phyloP scores from a whole-genome alignment of 169 alveolate genomes.

The Plasmodium gallinaceum region DNA sequence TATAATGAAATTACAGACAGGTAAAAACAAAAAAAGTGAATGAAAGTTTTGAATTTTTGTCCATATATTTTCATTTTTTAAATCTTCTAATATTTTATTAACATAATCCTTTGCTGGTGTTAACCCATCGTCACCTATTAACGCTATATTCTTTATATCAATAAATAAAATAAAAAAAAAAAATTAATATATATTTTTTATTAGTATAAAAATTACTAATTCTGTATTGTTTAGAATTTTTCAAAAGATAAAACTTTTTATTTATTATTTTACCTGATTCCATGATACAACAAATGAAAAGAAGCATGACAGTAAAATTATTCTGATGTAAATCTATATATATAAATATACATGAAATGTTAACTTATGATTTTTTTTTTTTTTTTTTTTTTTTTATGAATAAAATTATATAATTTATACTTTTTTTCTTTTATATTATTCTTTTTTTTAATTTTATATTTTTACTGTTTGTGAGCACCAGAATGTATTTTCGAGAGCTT shows the following conservation, averaged over 20 bases:
- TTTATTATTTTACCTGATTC: slow-evolving; percentile 26
- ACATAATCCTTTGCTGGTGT: slow-evolving; percentile 57
- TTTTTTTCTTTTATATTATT: not conserved
- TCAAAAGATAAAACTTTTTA: not conserved
- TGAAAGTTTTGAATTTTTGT: slow-evolving; percentile 34
- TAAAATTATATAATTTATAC: not conserved
- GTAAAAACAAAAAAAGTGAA: slow-evolving; percentile 52
- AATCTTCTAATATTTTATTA: slow-evolving; percentile 9
- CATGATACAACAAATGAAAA: slow-evolving; percentile 58
- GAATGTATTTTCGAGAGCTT: slow-evolving; percentile 25
- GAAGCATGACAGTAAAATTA: slow-evolving; percentile 23
- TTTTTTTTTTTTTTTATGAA: slow-evolving; percentile 3
- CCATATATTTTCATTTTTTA: slow-evolving; percentile 17
- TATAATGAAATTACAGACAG: slow-evolving; percentile 23
- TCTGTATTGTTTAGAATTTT: too few species aligned
- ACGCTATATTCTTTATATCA: slow-evolving; percentile 17
- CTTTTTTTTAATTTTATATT: not conserved
- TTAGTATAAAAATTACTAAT: too few species aligned
- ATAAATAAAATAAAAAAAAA: not conserved
- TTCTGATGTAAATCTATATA: slow-evolving; percentile 33
- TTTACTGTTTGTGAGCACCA: slow-evolving; percentile 53
- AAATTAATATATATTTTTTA: not conserved
- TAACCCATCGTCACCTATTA: slow-evolving; percentile 59
- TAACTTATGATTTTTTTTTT: not conserved
- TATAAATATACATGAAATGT: not conserved